Evolutionary conservation across 306 rosid genomes (phyloP), one percentile per base, ranked within the genome.

Genomic region (Carpinus viminea): DNA sequence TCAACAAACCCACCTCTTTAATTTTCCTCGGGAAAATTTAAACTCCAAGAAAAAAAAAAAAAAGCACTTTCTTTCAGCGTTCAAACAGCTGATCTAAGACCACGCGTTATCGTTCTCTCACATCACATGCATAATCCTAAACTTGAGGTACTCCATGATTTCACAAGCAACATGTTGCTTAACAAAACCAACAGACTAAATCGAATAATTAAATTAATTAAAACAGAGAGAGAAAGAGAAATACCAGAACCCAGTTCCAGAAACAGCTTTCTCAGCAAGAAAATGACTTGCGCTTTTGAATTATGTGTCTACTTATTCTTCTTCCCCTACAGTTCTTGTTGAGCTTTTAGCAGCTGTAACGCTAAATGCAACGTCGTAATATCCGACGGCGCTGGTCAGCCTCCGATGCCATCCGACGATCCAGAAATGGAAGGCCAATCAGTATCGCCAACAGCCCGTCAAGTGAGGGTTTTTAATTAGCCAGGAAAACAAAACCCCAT

Each of bases 381-480:
- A 20, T 52, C 55, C 8, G 43, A 86, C 69, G 81, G 79, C 31
- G 76, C 26, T 2, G 86, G 74, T 80, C 18, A 60, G 79, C 72
- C 24, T 13, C 31, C 8, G 70, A 74, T 56, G 47, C 20, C 82
- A 86, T 76, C 82, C 9, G 75, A 84, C 81, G 80, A 80, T 38
- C 65, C 68, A 64, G 64, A 78, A 74, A 61, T 54, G 79, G 66
- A 71, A 65, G 12, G 31, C 21, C n/a, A 46, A 16, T 16, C 16
- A 5, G 41, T 1, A n/a, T 28, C 8, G 76, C 20, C 10, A 65
- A 48, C 36, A 38, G 52, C 74, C 71, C 86, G 80, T 55, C 64
- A 83, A 77, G 75, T 74, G 60, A 21, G 85, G 70, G 24, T 16
- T 54, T 45, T 74, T 75, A 1, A 1, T 31, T 9, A 61, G 38